Conservation (phyloP, 23 red algal genomes). For the Pyropia yezoensis region DNA sequence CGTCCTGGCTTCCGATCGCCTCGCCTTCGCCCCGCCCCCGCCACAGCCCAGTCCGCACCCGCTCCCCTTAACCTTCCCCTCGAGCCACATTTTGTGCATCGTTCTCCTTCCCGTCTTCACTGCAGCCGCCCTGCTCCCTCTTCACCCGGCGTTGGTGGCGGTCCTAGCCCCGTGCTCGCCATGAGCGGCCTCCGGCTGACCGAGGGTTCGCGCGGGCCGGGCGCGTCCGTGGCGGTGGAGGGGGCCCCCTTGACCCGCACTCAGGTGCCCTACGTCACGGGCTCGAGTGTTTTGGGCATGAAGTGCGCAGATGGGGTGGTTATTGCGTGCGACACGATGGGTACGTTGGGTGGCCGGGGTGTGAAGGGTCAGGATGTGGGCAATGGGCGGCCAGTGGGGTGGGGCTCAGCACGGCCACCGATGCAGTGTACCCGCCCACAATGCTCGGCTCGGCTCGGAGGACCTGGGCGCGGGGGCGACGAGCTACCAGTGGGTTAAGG, state of each 20-base stretch:
- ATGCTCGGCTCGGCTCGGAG: too few relatives aligned
- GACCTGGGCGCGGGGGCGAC: too few relatives aligned
- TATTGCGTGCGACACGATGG: conserved; percentile 72
- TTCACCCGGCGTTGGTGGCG: too few relatives aligned
- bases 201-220: background rate
- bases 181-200: too few relatives aligned
- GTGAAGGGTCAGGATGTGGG: background rate
- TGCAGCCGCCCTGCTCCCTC: too few relatives aligned
- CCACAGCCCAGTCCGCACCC: too few relatives aligned
- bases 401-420: background rate
- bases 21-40: too few relatives aligned
- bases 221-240: background rate
- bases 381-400: background rate
- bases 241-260: conserved; percentile 55
- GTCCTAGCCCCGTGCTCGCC: too few relatives aligned
- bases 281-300: conserved; percentile 77
- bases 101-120: too few relatives aligned
- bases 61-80: too few relatives aligned
- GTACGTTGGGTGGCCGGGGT: background rate
- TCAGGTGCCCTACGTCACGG: conserved; percentile 76
- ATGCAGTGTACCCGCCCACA: background rate
- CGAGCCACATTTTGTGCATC: too few relatives aligned
- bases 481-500: background rate
- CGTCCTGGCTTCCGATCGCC: too few relatives aligned
- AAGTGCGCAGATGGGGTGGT: conserved; percentile 86